Evolutionary conservation across 371 early-diverging fungal species (phyloP).

Genomic region (Mortierella sp.): DNA sequence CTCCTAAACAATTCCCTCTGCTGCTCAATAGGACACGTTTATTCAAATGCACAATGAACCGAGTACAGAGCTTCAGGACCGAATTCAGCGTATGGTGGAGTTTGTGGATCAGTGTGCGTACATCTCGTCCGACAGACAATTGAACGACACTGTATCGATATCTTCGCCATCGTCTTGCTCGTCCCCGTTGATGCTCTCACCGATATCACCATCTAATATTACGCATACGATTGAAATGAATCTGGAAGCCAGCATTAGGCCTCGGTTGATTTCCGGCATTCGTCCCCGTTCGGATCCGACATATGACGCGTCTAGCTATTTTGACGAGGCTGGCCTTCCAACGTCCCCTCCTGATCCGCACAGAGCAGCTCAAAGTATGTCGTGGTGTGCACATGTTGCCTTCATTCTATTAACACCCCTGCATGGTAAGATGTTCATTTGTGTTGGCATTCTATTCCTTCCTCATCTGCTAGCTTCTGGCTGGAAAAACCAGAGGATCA

Average conservation of each 20-base stretch:
- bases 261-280: conserved; percentile 25
- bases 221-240: conserved; percentile 31
- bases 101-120: conserved; percentile 41
- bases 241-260: conserved; percentile 20
- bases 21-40: conserved; percentile 47
- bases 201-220: conserved; percentile 10
- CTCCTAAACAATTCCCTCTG: neutral
- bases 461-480: conserved; percentile 5
- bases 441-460: neutral
- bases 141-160: neutral
- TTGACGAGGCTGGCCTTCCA: conserved; percentile 41
- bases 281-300: conserved; percentile 30
- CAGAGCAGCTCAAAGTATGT: conserved; percentile 7
- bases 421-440: neutral
- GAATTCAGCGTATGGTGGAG: conserved; percentile 37
- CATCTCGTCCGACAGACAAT: conserved; percentile 9
- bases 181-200: conserved; percentile 23
- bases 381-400: neutral
- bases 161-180: neutral
- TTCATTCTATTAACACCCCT: too few species aligned
- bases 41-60: conserved; percentile 8
- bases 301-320: conserved; percentile 40
- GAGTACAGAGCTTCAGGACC: conserved; percentile 16
- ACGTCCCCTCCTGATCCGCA: conserved; percentile 17
- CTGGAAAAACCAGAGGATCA: conserved; percentile 42